Evolutionary conservation across 2,329 filamentous ascomycete genomes (phyloP), one percentile per base, ranked within the genome.

Genomic region (Pestalotiopsis sp.): DNA sequence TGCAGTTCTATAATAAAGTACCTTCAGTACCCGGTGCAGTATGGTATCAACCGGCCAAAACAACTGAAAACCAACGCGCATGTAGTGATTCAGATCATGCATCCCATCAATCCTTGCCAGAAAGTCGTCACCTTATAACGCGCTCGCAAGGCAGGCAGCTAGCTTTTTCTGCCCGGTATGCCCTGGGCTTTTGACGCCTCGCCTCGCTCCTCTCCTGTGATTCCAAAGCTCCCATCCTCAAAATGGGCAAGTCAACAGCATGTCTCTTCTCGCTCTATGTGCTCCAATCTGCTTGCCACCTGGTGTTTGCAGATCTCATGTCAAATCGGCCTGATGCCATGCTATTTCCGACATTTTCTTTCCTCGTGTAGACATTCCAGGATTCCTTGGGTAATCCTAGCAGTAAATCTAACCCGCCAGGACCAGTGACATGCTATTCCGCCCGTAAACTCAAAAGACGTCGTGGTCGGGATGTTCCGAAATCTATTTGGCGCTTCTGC

Each of bases 401-500:
- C 45, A 9, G 45, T n/a, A n/a, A n/a, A n/a, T 52, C 45, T 17
- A 52, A n/a, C 17, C 20, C 17, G 45, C 6, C 45, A 52, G 17
- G 17, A n/a, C 45, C 45, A 52, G 17, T 9, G 45, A 17, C 45
- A n/a, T 52, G 17, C 17, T 9, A n/a, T 52, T 52, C 17, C 17
- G 45, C 20, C 45, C 4, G 17, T n/a, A 52, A n/a, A n/a, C 14
- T 52, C 45, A 17, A 52, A 52, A n/a, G 17, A 52, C 17, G 45
- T 52, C 31, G 31, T 36, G 31, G 31, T 52, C 14, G 20, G n/a
- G 45, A 17, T 52, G 17, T 52, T 52, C 20, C 45, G 17, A 20
- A 9, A 60, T 68, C 79, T 87, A 91, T 82, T 91, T 91, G 68
- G 85, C 84, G 72, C 91, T 87, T 80, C 92, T 92, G 85, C 94